Base-by-base conservation (phyloP, 148 eudicot species). In the Cornus florida region DNA sequence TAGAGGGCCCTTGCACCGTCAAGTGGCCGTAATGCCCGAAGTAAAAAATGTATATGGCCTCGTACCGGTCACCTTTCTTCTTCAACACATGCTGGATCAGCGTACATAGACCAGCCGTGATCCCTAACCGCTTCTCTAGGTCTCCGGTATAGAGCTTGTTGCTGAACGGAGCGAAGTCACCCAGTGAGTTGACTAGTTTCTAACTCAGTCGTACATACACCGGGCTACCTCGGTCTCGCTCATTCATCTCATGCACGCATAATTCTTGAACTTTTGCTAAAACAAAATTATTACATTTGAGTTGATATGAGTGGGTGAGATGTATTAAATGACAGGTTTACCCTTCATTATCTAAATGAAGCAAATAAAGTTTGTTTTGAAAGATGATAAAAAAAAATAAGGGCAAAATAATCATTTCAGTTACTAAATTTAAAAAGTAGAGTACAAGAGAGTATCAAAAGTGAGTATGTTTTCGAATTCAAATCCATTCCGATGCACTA, bases 1-100 rank as follows among this genome's bases (percentile, higher is more conserved):
- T 87, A 87, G 0, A 87, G 0, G 91, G 82, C 0, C 92, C 94
- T 64, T 91, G 94, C 33, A 90, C 93, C 3, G 90, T 78, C 22
- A 90, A 79, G 83, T 89, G 91, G 0, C 91, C 93, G 77, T 90
- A 79, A 10, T 88, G 90, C 0, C 91, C 91, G 31, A 90, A 82
- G 84, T 90, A 84, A 80, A 90, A 88, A 67, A 90, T 90, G 85
- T 85, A 85, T 4, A 72, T 79, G 4, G 93, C 93, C 72, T 90
- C 93, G 57, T 89, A 89, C 24, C 91, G 72, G 77, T 83, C 2
- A 86, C 66, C 66, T 17, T 62, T 62, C 66, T 62, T 62, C 24
- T 62, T 24, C 7, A 24, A 24, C 66, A 62, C 66, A 24, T 62
- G 24, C 66, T 62, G 66, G 66, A 62, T 62, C 24, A 62, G 10